Evolutionary conservation across 2,329 filamentous ascomycete species (phyloP).

Genomic region (Xylariomycetidae sp.): DNA sequence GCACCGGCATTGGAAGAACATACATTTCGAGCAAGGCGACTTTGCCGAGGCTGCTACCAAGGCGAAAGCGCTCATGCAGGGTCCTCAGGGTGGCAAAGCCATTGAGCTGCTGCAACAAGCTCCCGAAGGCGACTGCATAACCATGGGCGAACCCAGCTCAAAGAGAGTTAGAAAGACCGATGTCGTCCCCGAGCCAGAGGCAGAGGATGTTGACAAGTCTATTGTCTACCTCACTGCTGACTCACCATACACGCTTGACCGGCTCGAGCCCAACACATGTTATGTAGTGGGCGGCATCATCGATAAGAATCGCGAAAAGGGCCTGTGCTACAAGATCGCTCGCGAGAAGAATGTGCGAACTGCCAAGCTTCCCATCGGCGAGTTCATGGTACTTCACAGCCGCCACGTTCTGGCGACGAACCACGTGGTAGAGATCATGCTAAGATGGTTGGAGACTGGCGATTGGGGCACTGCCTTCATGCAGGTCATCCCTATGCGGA

Average conservation of each 20-base stretch:
- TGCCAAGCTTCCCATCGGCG: constrained; percentile 87
- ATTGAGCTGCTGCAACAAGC: constrained; percentile 49
- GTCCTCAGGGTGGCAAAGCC: constrained; percentile 47
- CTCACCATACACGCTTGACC: constrained; percentile 75
- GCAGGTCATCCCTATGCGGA: constrained; percentile 82
- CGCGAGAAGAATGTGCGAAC: constrained; percentile 71
- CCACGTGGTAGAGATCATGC: constrained; percentile 95
- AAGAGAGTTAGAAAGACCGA: constrained; percentile 23
- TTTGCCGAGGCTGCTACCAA: constrained; percentile 63
- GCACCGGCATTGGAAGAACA: constrained; percentile 73
- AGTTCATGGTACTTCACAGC: constrained; percentile 87
- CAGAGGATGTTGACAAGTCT: constrained; percentile 31
- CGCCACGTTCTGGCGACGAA: constrained; percentile 86
- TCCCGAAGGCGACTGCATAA: constrained; percentile 25
- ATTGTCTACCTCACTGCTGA: constrained; percentile 90
- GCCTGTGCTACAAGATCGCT: constrained; percentile 81
- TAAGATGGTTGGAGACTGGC: constrained; percentile 81
- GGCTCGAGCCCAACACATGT: constrained; percentile 78
- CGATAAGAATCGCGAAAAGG: constrained; percentile 94
- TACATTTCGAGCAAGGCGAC: constrained; percentile 66
- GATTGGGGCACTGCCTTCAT: constrained; percentile 91
- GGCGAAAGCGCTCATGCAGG: constrained; percentile 63
- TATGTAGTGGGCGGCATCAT: constrained; percentile 94
- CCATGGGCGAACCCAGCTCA: constrained; percentile 23
- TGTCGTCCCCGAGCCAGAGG: constrained; percentile 18